phyloP scores from a whole-genome alignment of 2,329 filamentous ascomycete species.

The Colletotrichum simmondsii region DNA sequence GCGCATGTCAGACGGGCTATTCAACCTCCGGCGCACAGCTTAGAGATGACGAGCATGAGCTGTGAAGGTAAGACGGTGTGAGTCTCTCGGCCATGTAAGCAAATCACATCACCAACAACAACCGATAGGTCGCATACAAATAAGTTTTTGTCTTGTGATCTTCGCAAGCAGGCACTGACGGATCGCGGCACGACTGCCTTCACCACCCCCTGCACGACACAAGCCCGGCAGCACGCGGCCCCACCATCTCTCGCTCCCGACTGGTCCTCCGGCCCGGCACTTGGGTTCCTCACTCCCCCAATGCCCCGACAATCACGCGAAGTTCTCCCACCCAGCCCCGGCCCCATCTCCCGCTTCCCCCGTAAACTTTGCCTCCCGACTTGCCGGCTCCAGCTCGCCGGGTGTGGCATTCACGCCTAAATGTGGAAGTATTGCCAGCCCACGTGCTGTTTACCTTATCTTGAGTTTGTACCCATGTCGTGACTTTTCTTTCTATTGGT shows the following conservation, averaged over 20 bases:
- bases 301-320: constrained; percentile 3
- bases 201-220: not conserved
- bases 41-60: not conserved
- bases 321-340: constrained; percentile 1
- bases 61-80: no score
- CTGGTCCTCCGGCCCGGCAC: constrained; percentile 3
- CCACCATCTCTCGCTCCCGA: not conserved
- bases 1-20: not conserved
- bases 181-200: not conserved
- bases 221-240: not conserved
- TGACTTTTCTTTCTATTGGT: no score
- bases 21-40: not conserved
- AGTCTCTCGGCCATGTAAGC: not conserved
- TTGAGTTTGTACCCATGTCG: no score
- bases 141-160: not conserved
- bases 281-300: not conserved
- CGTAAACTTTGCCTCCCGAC: no score
- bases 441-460: not conserved
- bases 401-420: not conserved
- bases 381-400: not conserved
- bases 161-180: not conserved
- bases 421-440: not conserved
- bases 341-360: constrained; percentile 5
- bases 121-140: not conserved
- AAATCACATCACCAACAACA: not conserved